Percentiles rank a stretch among this genome's conserved stretches.
Conservation (phyloP, 805 yeast genomes). For the Yamadazyma akitaensis region DNA sequence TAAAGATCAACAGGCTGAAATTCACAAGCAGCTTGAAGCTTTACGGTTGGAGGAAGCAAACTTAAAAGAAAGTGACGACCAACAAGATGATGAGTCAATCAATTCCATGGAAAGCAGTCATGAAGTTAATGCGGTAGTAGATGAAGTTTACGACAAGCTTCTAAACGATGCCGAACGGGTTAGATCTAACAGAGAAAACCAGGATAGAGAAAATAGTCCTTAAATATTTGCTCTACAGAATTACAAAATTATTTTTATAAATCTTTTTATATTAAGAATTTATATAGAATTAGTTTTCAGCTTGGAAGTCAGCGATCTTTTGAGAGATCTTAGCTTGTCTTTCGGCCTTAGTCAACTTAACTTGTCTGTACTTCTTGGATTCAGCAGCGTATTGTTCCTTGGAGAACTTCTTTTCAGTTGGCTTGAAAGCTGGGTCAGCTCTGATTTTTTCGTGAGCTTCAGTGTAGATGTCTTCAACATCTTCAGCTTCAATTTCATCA, state of each 20-base stretch:
- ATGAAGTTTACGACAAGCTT: slow-evolving; percentile 69
- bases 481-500: slow-evolving; percentile 96
- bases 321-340: slow-evolving; percentile 84
- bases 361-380: slow-evolving; percentile 86
- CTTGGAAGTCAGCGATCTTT: slow-evolving; percentile 91
- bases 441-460: slow-evolving; percentile 95
- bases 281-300: slow-evolving; percentile 32
- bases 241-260: background rate
- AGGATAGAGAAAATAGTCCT: slow-evolving; percentile 8
- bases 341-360: slow-evolving; percentile 87
- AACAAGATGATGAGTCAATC: slow-evolving; percentile 23
- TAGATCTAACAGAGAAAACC: slow-evolving; percentile 41
- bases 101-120: slow-evolving; percentile 19
- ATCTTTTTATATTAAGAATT: background rate
- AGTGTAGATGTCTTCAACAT: slow-evolving; percentile 90
- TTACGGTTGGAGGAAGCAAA: slow-evolving; percentile 8
- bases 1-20: slow-evolving; percentile 15
- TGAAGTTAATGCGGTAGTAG: slow-evolving; percentile 47
- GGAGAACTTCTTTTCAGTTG: slow-evolving; percentile 89
- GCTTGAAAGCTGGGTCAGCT: slow-evolving; percentile 89
- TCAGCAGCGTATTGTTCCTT: slow-evolving; percentile 98
- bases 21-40: slow-evolving; percentile 17
- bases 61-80: background rate
- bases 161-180: slow-evolving; percentile 66
- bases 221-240: background rate